Conservation (phyloP, 768 basidiomycete species). For the Collybia mongolica region DNA sequence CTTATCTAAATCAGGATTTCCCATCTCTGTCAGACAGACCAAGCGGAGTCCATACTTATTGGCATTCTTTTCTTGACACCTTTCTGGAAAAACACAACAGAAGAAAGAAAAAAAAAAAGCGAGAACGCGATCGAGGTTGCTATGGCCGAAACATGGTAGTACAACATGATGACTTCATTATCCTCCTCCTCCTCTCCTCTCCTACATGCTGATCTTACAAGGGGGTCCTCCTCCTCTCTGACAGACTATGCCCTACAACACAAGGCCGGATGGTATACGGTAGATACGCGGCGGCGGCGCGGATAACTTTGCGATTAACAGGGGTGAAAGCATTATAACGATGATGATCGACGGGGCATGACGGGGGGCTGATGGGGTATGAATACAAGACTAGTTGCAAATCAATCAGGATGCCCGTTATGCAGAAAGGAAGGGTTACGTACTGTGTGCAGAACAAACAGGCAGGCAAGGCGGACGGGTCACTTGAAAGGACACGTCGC, state of each 20-base stretch:
- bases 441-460: background rate
- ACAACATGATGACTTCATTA: slow-evolving; percentile 36
- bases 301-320: slow-evolving; percentile 10
- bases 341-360: slow-evolving; percentile 1
- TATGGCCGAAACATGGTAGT: slow-evolving; percentile 23
- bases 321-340: slow-evolving; percentile 19
- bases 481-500: slow-evolving; percentile 67
- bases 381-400: background rate
- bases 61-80: background rate
- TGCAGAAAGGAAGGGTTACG: slow-evolving; percentile 1
- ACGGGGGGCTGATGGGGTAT: background rate
- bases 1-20: slow-evolving; percentile 7
- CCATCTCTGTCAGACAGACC: too few species aligned
- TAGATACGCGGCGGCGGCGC: slow-evolving; percentile 6
- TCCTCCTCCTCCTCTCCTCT: slow-evolving; percentile 18
- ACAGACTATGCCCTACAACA: slow-evolving; percentile 10
- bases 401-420: background rate
- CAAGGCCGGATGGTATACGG: slow-evolving; percentile 15
- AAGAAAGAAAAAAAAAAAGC: slow-evolving; percentile 11
- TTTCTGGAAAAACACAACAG: slow-evolving; percentile 6
- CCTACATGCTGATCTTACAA: background rate
- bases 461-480: slow-evolving; percentile 14
- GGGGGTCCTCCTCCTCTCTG: slow-evolving; percentile 2
- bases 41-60: background rate
- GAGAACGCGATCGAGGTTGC: slow-evolving; percentile 22